Evolutionary conservation across 306 rosid genomes (phyloP), one percentile per base, ranked within the genome.

Genomic region (Casuarina equisetifolia): DNA sequence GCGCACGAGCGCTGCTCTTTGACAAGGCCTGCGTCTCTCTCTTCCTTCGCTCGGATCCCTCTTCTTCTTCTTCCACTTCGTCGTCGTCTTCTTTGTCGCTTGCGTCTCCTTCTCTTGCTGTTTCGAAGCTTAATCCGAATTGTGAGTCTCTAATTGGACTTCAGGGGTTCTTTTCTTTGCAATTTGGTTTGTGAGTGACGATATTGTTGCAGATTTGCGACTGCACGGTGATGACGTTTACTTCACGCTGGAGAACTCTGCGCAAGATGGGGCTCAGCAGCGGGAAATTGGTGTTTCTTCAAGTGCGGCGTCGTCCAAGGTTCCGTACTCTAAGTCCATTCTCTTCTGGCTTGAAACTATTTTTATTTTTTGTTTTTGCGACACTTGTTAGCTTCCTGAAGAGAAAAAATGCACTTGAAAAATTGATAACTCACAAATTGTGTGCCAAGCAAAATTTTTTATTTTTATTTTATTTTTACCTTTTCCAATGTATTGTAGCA

Each of bases 1-100:
- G 97, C 50, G 98, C 85, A 44, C 95, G 98, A 15, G 97, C 98
- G 0, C 98, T 95, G 71, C 90, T 95, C 70, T 95, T 92, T 86
- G 98, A 95, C 81, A 95, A 95, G 80, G 97, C 98, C 76, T 64
- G 84, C 45, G 82, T 79, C 76, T 92, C 98, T 38, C 88, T 90
- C 51, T 88, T 85, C 84, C 74, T 86, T 52, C 92, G 85, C 63
- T 82, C 88, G 69, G 39, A 67, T 70, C 72, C 82, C 46, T 43
- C 85, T 13, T 82, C 90, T 48, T 54, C 88, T 3, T 57, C 82
- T 13, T 72, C 11, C 63, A 25, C 32, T 48, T 48, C 51, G 12
- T 48, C 49, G n/a, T 53, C 85, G 2, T 45, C 81, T 17, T 36
- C 76, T n/a, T n/a, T n/a, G 25, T 73, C 70, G 25, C 50, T 57